phyloP scores from a whole-genome alignment of 2,329 filamentous ascomycete species.

The Graphilbum ipis-grandicollis region DNA sequence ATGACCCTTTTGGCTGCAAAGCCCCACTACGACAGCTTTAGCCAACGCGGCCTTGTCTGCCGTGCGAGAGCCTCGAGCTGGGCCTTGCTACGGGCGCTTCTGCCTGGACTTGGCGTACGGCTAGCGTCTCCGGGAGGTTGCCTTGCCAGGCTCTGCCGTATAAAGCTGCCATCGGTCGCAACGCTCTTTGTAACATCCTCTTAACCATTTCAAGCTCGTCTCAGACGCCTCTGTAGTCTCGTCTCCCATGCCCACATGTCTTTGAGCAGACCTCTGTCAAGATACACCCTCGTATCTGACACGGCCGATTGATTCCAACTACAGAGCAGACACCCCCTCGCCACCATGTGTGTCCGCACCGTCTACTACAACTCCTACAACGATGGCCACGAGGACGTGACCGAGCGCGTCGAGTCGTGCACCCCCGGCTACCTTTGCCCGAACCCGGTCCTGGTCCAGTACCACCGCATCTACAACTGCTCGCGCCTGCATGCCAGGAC shows the following conservation, averaged over 20 bases:
- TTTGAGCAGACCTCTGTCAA: constrained; percentile 13
- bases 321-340: constrained; percentile 2
- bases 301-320: constrained; percentile 16
- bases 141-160: too few species aligned
- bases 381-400: constrained; percentile 14
- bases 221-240: neutral
- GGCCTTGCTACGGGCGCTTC: too few species aligned
- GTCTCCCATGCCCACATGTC: constrained; percentile 13
- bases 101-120: too few species aligned
- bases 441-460: constrained; percentile 9
- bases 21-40: too few species aligned
- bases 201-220: too few species aligned
- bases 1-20: too few species aligned
- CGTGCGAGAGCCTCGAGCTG: too few species aligned
- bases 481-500: constrained; percentile 5
- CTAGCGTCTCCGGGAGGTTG: too few species aligned
- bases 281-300: constrained; percentile 15
- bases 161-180: too few species aligned
- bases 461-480: constrained; percentile 4
- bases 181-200: too few species aligned
- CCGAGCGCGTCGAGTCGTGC: constrained; percentile 15
- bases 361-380: constrained; percentile 17
- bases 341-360: constrained; percentile 16
- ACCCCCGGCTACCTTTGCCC: constrained; percentile 13
- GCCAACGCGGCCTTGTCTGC: too few species aligned